A percentile compares a stretch with the other conserved stretches of the same genome.
Evolutionary conservation across 768 basidiomycete genomes (phyloP).

Genomic region (Russula dissimulans): DNA sequence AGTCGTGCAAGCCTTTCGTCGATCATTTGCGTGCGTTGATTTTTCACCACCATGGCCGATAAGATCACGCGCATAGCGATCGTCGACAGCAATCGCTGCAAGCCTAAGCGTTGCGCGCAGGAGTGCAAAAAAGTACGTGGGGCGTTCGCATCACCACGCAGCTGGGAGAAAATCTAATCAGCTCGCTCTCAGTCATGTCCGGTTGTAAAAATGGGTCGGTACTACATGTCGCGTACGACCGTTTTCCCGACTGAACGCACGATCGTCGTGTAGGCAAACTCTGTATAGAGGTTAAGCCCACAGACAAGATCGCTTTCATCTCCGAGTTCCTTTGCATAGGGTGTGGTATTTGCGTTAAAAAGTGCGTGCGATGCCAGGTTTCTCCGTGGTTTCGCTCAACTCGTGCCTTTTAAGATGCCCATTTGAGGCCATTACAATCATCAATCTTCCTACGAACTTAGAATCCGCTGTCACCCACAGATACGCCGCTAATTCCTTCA

Average conservation of each 20-base stretch:
- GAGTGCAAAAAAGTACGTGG: slow-evolving; percentile 88
- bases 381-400: neutral
- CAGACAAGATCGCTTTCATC: slow-evolving; percentile 97
- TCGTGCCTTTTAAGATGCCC: slow-evolving; percentile 60
- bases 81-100: slow-evolving; percentile 85
- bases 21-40: no score
- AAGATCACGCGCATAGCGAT: slow-evolving; percentile 98
- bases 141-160: slow-evolving; percentile 8
- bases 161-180: slow-evolving; percentile 8
- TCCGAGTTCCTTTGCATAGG: slow-evolving; percentile 99
- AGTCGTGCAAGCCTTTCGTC: no score
- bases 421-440: slow-evolving; percentile 98
- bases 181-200: slow-evolving; percentile 65
- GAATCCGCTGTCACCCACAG: slow-evolving; percentile 95
- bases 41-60: slow-evolving; percentile 49
- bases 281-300: slow-evolving; percentile 94
- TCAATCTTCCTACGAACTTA: slow-evolving; percentile 96
- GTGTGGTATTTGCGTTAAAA: slow-evolving; percentile 99
- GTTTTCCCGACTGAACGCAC: neutral
- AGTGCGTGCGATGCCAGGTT: slow-evolving; percentile 43
- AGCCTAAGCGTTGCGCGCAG: slow-evolving; percentile 93
- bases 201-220: slow-evolving; percentile 91
- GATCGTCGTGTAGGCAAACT: slow-evolving; percentile 60
- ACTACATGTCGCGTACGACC: neutral
- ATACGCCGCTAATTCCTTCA: slow-evolving; percentile 98